Evolutionary conservation across 768 basidiomycete species (phyloP).

Genomic region (Neoboletus magnificus): DNA sequence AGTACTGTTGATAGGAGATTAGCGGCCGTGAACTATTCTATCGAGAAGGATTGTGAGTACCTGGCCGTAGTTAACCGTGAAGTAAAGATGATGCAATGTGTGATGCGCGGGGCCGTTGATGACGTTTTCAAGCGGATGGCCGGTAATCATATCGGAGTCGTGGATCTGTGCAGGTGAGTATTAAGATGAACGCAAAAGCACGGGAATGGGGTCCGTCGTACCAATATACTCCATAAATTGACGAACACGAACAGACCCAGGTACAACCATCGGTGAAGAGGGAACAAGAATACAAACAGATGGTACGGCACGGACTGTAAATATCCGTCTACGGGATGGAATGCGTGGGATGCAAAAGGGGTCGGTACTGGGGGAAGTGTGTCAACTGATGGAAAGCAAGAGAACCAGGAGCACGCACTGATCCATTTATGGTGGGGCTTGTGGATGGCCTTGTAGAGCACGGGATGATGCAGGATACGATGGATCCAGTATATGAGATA

Average conservation of each 20-base stretch:
- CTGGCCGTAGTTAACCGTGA: slow-evolving; percentile 95
- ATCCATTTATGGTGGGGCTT: slow-evolving; percentile 99
- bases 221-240: slow-evolving; percentile 92
- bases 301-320: slow-evolving; percentile 95
- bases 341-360: slow-evolving; percentile 95
- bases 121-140: slow-evolving; percentile 77
- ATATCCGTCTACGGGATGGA: slow-evolving; percentile 96
- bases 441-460: slow-evolving; percentile 86
- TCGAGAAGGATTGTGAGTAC: slow-evolving; percentile 40
- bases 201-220: slow-evolving; percentile 34
- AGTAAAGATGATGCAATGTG: slow-evolving; percentile 94
- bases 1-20: slow-evolving; percentile 62
- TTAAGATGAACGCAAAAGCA: not conserved
- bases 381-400: slow-evolving; percentile 6
- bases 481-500: slow-evolving; percentile 98
- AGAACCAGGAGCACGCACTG: slow-evolving; percentile 46
- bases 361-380: slow-evolving; percentile 69
- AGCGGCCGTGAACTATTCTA: slow-evolving; percentile 1
- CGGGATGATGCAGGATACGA: slow-evolving; percentile 79
- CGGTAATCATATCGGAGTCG: slow-evolving; percentile 98
- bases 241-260: slow-evolving; percentile 86
- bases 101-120: slow-evolving; percentile 99
- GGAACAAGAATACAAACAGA: slow-evolving; percentile 85
- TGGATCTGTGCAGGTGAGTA: slow-evolving; percentile 65
- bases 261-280: slow-evolving; percentile 81